phyloP scores from a whole-genome alignment of 192 early-diverging fungal genomes.

The Coemansia sp. region DNA sequence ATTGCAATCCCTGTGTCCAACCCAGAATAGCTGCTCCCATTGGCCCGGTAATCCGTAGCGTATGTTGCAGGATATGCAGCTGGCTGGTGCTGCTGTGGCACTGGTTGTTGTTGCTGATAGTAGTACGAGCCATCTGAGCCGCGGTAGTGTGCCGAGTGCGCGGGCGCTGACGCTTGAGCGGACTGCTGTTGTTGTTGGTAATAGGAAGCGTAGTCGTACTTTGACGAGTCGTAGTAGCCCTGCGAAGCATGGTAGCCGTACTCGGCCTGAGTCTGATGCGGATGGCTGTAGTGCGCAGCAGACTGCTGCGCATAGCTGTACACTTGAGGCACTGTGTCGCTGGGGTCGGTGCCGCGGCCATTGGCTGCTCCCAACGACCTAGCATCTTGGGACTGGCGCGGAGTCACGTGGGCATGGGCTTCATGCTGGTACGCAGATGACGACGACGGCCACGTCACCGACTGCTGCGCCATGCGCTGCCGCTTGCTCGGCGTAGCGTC shows the following conservation, averaged over 20 bases:
- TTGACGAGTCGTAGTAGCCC: conserved; percentile 24
- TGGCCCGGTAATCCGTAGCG: conserved; percentile 7
- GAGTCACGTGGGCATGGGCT: background rate
- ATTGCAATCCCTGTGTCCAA: conserved; percentile 27
- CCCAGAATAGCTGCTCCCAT: conserved; percentile 19
- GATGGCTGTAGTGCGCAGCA: background rate
- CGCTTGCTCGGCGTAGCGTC: conserved; percentile 30
- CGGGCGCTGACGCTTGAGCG: conserved; percentile 8
- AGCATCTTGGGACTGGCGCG: conserved; percentile 8
- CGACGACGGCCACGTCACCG: conserved; percentile 20
- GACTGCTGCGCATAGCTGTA: conserved; percentile 7
- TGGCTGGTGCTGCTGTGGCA: conserved; percentile 9
- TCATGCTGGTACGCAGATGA: conserved; percentile 10
- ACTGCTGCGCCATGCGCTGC: conserved; percentile 34
- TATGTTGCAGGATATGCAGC: conserved; percentile 7
- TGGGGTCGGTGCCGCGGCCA: background rate
- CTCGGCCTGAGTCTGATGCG: conserved; percentile 4
- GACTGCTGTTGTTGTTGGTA: conserved; percentile 25
- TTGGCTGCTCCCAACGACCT: background rate
- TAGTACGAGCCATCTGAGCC: conserved; percentile 20
- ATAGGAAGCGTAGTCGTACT: conserved; percentile 23
- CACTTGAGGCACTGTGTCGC: conserved; percentile 7
- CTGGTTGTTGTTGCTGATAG: conserved; percentile 13
- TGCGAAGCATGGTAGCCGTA: conserved; percentile 6
- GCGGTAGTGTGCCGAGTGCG: conserved; percentile 14